Base-by-base conservation (phyloP, 2,329 filamentous ascomycete genomes). In the Trichoderma harzianum region DNA sequence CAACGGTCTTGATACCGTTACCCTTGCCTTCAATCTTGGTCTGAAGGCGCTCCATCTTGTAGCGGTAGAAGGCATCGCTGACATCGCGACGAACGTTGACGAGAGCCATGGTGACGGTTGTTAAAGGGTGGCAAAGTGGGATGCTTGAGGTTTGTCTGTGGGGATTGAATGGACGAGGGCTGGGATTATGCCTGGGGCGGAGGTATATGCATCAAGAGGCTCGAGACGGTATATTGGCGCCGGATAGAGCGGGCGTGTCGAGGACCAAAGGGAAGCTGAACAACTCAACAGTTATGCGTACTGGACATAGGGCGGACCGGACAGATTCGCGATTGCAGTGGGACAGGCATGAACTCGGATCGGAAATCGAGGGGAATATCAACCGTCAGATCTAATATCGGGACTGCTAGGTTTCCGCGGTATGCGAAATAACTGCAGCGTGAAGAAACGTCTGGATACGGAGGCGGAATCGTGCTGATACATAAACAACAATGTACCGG, bases 1-100 rank as follows among this genome's bases (percentile, higher is more conserved):
- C 92, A 80, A 99, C 96, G 78, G 78, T 99, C 88, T 99, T 99
- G 90, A 99, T 99, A 81, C 96, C 96, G 86, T 99, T 99, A 77
- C 96, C 96, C 86, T 99, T 99, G 85, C 96, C 96, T 86, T 99
- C 96, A 79, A 99, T 97, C 89, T 99, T 99, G 83, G 96, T 97
- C 88, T 97, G 94, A 82, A 99, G 87, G 79, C 91, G 92, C 87
- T 98, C 96, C 96, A 99, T 99, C 91, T 99, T 99, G 91, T 99
- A 99, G 84, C 96, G 96, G 87, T 99, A 99, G 91, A 98, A 99
- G 86, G 92, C 92, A 86, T 99, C 96, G 88, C 92, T 92, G 87
- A 97, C 92, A 92, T 98, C 95, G 85, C 93, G 94, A 85, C 95
- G 95, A 85, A 98, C 95, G 86, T 99, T 99, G 90, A 99, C 88